Base-by-base conservation (phyloP, 73 alveolate species). In the Symbiodinium natans region DNA sequence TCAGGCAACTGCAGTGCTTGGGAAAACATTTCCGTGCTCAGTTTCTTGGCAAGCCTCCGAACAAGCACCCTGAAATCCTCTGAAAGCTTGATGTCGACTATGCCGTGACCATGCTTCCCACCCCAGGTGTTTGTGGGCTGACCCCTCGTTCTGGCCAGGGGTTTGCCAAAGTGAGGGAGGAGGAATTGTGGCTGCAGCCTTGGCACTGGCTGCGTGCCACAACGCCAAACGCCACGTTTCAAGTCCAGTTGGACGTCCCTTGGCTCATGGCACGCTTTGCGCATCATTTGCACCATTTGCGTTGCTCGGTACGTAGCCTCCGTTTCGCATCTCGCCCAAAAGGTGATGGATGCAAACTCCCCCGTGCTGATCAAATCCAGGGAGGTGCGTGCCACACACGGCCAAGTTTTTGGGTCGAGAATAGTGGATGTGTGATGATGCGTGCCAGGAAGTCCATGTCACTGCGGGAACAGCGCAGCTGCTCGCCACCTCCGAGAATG, bases 121-220 rank as follows among this genome's bases (percentile, higher is more conserved):
- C 25, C 52, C 88, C 21, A 36, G 80, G 82, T 7, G 87, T 90
- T 7, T 90, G 97, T 29, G 87, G 77, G 40, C 17, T 90, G 54
- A 90, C 75, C 10, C 88, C 87, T 4, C 97, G 77, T 31, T n/a
- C 80, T 34, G 97, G 97, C 48, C 36, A 15, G 34, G 97, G 97
- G 75, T 90, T 71, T 39, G 38, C 31, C 34, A 80, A 84, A 23
- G 41, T 90, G 39, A 68, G 39, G 48, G 52, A 41, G 80, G n/a
- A 34, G 77, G 40, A 68, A 25, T 68, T 82, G 38, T 90, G 97
- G 88, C 63, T 68, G 80, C 54, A 90, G 89, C 87, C 87, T n/a
- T 80, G 54, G 59, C 87, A 80, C 21, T 86, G 95, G 95, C 54
- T 88, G 48, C 86, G 95, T 29, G 95, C 46, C 36, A 68, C 86